A percentile compares a stretch with the other conserved stretches of the same genome.
Evolutionary conservation across 2,329 filamentous ascomycete species (phyloP).

Genomic region (Chrysoporthe puriensis): DNA sequence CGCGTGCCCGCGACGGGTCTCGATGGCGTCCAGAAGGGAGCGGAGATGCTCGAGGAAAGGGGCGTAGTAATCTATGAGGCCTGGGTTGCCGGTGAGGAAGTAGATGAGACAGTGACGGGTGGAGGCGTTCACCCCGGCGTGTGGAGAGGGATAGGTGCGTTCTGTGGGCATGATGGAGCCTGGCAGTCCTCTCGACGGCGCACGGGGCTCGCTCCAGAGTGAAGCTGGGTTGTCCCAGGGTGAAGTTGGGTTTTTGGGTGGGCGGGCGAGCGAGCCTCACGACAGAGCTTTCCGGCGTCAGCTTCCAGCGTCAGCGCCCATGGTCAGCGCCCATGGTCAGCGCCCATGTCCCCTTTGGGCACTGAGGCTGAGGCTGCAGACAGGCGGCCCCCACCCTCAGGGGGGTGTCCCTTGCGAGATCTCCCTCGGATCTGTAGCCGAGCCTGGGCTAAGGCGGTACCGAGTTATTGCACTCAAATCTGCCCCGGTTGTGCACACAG

Average conservation of each 20-base stretch:
- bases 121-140: slow-evolving; percentile 20
- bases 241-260: too few species aligned
- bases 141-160: slow-evolving; percentile 18
- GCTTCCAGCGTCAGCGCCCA: too few species aligned
- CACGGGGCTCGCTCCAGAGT: too few species aligned
- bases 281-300: too few species aligned
- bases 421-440: neutral
- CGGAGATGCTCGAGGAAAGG: slow-evolving; percentile 66
- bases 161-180: slow-evolving; percentile 20
- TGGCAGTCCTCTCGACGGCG: neutral
- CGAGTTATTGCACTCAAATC: neutral
- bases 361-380: neutral
- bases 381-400: neutral
- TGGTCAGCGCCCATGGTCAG: too few species aligned
- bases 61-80: slow-evolving; percentile 73
- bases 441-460: neutral
- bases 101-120: slow-evolving; percentile 58
- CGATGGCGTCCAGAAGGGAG: slow-evolving; percentile 51
- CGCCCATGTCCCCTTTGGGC: neutral
- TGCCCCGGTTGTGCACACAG: neutral
- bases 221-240: too few species aligned
- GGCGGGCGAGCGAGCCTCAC: neutral
- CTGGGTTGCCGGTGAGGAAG: slow-evolving; percentile 78
- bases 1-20: slow-evolving; percentile 32
- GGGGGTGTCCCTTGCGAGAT: neutral